Evolutionary conservation across 2,329 filamentous ascomycete species (phyloP), one percentile per base, ranked within the genome.

Genomic region (Paracoccidioides lutzii): DNA sequence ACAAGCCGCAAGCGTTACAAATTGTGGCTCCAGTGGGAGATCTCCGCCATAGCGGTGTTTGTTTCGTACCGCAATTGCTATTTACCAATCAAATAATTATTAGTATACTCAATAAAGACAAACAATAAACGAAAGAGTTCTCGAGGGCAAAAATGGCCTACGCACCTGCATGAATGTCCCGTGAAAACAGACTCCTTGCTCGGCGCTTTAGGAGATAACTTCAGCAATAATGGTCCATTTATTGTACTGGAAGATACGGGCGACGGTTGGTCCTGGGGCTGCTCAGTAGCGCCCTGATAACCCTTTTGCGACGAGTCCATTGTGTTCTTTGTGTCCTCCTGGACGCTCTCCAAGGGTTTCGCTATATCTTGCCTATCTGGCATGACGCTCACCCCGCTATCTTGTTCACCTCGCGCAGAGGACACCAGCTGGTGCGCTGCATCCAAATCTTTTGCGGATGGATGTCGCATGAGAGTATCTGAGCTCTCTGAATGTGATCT

Each of bases 1-100:
- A 98, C 14, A 98, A 78, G 44, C 93, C 93, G 67, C 93, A 98
- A 5, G 93, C 93, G 72, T 98, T 98, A 74, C 93, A 98, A 58
- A 98, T 97, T 33, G 90, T 96, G 55, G 89, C 87, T 35, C 93
- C 93, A 64, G 90, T 84, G 0, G 91, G 91, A 14, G 91, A 95
- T 66, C 93, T 82, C 67, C 93, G 83, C 93, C 93, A 98, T 41
- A 98, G 74, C 30, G 93, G 93, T 49, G 93, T 98, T 69, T 87
- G 84, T 53, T 90, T 96, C 14, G 93, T 97, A 57, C 85, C 86
- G 69, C 93, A 98, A 72, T 98, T 98, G 69, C 93, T 98, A 61
- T 54, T 59, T 9, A 30, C 12, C 54, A 10, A 8, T 43, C 40
- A 44, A 53, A 63, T 22, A 63, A 58, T 57, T 46, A 54, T 42